Conservation (phyloP, 2,329 filamentous ascomycete genomes). For the Magnaporthiopsis poae region DNA sequence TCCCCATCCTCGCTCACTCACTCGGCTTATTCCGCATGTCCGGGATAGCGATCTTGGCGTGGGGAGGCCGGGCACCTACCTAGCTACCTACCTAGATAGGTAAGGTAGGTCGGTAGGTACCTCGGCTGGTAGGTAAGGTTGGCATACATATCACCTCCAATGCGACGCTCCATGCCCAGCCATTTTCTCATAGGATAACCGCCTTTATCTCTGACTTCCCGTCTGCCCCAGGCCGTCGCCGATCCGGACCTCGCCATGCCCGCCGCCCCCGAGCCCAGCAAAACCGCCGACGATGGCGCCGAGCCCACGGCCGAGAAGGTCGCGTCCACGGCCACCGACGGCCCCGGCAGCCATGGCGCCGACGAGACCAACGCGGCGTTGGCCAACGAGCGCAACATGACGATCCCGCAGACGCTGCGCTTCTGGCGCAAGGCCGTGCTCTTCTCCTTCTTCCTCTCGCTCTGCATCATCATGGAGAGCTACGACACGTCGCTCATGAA, state of each 20-base stretch:
- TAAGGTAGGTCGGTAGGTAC: too few species aligned
- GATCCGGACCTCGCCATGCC: not conserved
- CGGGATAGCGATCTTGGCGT: too few species aligned
- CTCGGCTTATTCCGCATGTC: too few species aligned
- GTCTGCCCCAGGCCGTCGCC: too few species aligned
- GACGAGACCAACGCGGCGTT: slow-evolving; percentile 2
- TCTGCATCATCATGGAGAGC: slow-evolving; percentile 15
- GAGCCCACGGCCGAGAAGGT: not conserved
- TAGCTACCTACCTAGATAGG: too few species aligned
- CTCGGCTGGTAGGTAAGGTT: too few species aligned
- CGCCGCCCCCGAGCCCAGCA: not conserved
- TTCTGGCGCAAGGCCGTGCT: slow-evolving; percentile 13
- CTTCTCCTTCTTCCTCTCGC: slow-evolving; percentile 14
- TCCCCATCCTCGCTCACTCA: too few species aligned
- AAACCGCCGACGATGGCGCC: not conserved
- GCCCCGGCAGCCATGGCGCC: not conserved
- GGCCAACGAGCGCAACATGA: slow-evolving; percentile 6
- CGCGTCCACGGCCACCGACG: not conserved
- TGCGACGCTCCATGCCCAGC: too few species aligned
- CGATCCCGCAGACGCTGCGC: slow-evolving; percentile 3
- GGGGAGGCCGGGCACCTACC: too few species aligned
- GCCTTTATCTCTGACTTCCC: too few species aligned
- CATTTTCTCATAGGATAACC: too few species aligned
- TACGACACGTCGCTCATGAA: slow-evolving; percentile 3
- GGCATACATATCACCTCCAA: too few species aligned